Evolutionary conservation across 1,139 yeast genomes (phyloP).

Genomic region (Candida sp.): DNA sequence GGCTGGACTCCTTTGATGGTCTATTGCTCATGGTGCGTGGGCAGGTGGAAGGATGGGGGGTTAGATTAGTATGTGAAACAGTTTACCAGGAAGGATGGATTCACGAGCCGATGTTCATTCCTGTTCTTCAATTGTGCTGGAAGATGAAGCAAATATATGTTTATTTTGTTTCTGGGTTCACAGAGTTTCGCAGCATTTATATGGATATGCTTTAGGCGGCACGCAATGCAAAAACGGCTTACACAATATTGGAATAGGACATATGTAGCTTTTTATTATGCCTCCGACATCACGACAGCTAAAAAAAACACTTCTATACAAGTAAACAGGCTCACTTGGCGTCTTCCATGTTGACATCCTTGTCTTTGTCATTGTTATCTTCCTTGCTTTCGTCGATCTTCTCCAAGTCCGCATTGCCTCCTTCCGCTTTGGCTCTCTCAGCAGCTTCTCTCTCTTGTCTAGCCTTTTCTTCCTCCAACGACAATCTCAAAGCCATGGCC

Average conservation of each 20-base stretch:
- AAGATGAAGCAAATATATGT: background rate
- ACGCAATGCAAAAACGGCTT: background rate
- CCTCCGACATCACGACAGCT: background rate
- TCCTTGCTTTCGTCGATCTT: slow-evolving; percentile 40
- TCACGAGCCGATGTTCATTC: background rate
- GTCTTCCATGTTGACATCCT: slow-evolving; percentile 19
- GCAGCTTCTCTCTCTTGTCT: slow-evolving; percentile 69
- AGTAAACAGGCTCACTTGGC: slow-evolving; percentile 6
- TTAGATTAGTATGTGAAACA: too few species aligned
- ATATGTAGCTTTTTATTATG: background rate
- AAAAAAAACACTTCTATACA: background rate
- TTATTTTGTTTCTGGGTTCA: background rate
- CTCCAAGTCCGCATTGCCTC: slow-evolving; percentile 26
- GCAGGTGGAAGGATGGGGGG: background rate
- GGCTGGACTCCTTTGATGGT: background rate
- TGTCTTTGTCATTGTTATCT: slow-evolving; percentile 19
- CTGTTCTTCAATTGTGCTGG: background rate
- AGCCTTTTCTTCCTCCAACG: slow-evolving; percentile 81
- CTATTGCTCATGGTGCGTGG: background rate
- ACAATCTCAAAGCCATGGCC: slow-evolving; percentile 89
- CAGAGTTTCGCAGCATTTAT: slow-evolving; percentile 1
- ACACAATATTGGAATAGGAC: background rate
- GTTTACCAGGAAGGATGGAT: background rate
- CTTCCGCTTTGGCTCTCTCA: slow-evolving; percentile 38
- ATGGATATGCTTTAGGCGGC: background rate